Conservation (phyloP, 2,329 filamentous ascomycete genomes). For the Calcarisporium arbuscula region DNA sequence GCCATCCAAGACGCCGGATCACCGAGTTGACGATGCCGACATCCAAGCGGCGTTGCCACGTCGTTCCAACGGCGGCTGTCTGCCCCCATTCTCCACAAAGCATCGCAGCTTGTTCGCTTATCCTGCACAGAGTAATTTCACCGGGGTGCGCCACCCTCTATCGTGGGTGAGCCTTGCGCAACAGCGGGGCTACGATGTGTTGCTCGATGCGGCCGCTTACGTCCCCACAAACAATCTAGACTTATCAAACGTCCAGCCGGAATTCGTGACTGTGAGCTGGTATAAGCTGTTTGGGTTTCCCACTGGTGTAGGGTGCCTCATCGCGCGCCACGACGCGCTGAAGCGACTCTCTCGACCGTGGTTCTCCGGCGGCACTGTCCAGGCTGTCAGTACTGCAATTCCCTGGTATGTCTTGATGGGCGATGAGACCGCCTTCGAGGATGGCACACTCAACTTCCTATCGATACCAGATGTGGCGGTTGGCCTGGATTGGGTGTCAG, state of each 20-base stretch:
- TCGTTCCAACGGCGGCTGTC: background rate
- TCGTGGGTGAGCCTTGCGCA: conserved; percentile 29
- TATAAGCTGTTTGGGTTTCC: conserved; percentile 37
- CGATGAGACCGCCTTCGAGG: conserved; percentile 28
- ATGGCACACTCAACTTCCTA: conserved; percentile 34
- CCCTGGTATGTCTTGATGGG: conserved; percentile 24
- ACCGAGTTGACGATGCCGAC: conserved; percentile 20
- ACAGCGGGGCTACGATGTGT: conserved; percentile 29
- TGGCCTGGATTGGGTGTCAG: conserved; percentile 29
- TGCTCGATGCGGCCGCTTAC: conserved; percentile 34
- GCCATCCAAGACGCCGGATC: conserved; percentile 17
- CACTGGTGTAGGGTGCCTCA: conserved; percentile 33
- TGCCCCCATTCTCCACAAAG: background rate
- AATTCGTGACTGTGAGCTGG: conserved; percentile 33
- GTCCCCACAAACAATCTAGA: conserved; percentile 29
- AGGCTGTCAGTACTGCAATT: conserved; percentile 22
- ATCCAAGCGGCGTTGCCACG: conserved; percentile 20
- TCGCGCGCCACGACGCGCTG: conserved; percentile 26
- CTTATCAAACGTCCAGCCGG: conserved; percentile 25
- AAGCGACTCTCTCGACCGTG: conserved; percentile 26
- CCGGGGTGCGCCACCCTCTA: conserved; percentile 34
- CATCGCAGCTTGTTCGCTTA: conserved; percentile 33
- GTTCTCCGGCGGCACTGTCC: conserved; percentile 33
- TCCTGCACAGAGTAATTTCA: conserved; percentile 40
- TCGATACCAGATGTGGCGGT: conserved; percentile 30